Base-by-base conservation (phyloP, 805 yeast genomes). In the Candida jianshihensis region DNA sequence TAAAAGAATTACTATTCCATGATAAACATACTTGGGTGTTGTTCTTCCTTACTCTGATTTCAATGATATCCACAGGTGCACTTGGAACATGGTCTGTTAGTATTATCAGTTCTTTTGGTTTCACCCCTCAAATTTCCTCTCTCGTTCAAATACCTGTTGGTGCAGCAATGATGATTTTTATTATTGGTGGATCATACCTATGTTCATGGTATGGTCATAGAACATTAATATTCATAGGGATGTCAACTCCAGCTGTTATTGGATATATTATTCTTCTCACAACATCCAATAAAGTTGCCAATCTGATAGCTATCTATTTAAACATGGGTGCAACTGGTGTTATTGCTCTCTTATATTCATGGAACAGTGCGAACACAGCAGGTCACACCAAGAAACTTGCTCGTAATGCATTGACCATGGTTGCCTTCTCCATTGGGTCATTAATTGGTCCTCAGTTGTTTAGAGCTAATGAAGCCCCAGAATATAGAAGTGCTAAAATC, bases 391-490 rank as follows among this genome's bases (percentile, higher is more conserved):
- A 77, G 48, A 66, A 76, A 42, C 56, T 74, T 19, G 67, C 68
- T 22, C 59, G 80, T 41, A 75, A 73, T 46, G 74, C 71, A 5
- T 47, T 69, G 18, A 74, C 77, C 1, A 70, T 76, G 76, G 61
- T 75, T 36, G 72, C 70, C n/a, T 76, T 75, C 48, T 73, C 77
- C 10, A 54, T 75, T 18, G 75, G 79, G 7, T 70, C 78, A 46
- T 57, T 81, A 40, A 62, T 76, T 33, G 85, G 83, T 0, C 84
- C 87, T 3, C 82, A 78, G 47, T 58, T 76, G 47, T 78, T 78
- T 56, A 68, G 73, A 43, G 63, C 63, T 0, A 44, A 61, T 14
- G 66, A 72, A 38, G 67, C 71, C 11, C 83, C 83, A 21, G 55
- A 61, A 13, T 79, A 75, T 45, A 61, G 56, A 13, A 70, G 78